A percentile compares a stretch with the other conserved stretches of the same genome.
Evolutionary conservation across 805 yeast genomes (phyloP).

Genomic region (Metschnikowia hibisci): DNA sequence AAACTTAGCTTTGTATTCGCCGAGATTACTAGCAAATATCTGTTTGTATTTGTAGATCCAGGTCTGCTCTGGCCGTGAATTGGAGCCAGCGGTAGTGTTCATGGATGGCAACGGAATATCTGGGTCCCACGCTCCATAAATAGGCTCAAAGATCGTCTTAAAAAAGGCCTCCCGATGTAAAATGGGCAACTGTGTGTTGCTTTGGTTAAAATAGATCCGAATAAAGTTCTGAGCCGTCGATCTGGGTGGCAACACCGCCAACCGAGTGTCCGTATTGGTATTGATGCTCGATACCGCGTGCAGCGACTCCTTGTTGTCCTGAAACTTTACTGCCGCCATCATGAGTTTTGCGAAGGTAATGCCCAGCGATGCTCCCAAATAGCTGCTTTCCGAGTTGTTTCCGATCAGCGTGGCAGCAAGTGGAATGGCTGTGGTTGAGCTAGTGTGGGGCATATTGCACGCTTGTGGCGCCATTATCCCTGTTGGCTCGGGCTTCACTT

Average conservation of each 20-base stretch:
- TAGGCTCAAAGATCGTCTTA: conserved; percentile 63
- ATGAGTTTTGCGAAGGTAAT: conserved; percentile 62
- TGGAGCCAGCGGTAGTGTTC: conserved; percentile 31
- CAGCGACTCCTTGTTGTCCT: conserved; percentile 18
- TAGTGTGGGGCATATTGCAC: background rate
- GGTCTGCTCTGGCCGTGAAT: conserved; percentile 28
- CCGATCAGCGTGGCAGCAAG: conserved; percentile 1
- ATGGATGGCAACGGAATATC: conserved; percentile 56
- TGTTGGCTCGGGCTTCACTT: background rate
- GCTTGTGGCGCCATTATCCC: background rate
- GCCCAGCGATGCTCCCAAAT: conserved; percentile 19
- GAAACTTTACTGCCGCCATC: conserved; percentile 70
- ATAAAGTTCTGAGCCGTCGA: conserved; percentile 63
- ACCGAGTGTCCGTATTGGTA: conserved; percentile 17
- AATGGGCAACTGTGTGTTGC: conserved; percentile 81
- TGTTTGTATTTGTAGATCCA: conserved; percentile 46
- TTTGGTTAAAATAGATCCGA: conserved; percentile 66
- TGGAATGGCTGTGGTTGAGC: background rate
- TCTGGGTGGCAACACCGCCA: conserved; percentile 65
- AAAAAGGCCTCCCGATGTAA: conserved; percentile 79
- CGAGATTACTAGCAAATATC: conserved; percentile 18
- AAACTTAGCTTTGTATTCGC: background rate
- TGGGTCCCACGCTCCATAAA: conserved; percentile 65
- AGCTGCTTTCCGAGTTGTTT: conserved; percentile 4
- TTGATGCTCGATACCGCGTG: conserved; percentile 12